Evolutionary conservation across 2,329 filamentous ascomycete genomes (phyloP).

Genomic region (Calonectria ilicicola): DNA sequence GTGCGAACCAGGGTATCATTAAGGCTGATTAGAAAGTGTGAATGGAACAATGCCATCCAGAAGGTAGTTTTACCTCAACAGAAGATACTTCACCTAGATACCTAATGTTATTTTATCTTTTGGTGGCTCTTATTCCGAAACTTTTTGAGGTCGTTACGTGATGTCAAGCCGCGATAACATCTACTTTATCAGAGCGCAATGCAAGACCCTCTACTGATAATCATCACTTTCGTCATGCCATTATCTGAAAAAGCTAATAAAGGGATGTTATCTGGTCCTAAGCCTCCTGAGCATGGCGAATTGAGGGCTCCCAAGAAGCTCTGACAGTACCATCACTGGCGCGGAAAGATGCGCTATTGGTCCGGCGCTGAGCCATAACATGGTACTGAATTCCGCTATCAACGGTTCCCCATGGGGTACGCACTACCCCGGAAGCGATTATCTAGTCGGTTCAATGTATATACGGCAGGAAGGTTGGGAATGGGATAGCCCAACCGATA

Average conservation of each 20-base stretch:
- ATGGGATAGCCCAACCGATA: neutral
- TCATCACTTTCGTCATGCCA: neutral
- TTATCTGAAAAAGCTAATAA: neutral
- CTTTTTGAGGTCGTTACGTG: neutral
- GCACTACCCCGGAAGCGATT: neutral
- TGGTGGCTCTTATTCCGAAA: too few relatives aligned
- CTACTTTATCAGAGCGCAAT: too few relatives aligned
- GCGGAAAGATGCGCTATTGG: conserved; percentile 8
- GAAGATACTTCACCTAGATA: too few relatives aligned
- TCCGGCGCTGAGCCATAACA: neutral
- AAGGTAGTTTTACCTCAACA: too few relatives aligned
- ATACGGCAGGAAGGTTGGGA: neutral
- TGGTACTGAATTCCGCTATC: neutral
- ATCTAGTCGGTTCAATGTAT: neutral
- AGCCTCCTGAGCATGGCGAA: neutral
- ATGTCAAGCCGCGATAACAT: neutral
- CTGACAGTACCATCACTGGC: neutral
- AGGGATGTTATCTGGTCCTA: neutral
- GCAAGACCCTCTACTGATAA: too few relatives aligned
- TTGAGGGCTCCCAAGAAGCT: too few relatives aligned
- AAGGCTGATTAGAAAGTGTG: too few relatives aligned
- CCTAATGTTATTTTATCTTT: too few relatives aligned
- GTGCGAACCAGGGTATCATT: too few relatives aligned
- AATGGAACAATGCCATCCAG: too few relatives aligned
- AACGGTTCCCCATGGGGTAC: conserved; percentile 11